Percentiles rank a stretch among this genome's conserved stretches.
Evolutionary conservation across 2,329 filamentous ascomycete species (phyloP).

Genomic region (Ceratocystis lukuohia): DNA sequence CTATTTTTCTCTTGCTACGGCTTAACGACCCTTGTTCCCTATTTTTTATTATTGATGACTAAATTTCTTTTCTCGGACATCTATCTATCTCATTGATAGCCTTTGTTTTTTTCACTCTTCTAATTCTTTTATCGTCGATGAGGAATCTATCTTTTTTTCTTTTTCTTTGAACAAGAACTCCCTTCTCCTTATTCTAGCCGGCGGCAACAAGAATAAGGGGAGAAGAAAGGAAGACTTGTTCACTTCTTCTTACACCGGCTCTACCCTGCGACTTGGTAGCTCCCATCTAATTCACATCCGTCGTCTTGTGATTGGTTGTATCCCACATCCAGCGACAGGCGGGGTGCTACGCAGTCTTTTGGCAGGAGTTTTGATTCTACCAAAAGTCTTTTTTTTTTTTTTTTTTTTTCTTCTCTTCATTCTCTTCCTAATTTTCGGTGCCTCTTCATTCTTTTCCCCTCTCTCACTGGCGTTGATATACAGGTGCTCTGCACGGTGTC

Average conservation of each 20-base stretch:
- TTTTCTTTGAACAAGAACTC: background rate
- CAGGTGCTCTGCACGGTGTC: background rate
- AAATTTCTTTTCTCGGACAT: background rate
- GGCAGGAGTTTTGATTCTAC: background rate
- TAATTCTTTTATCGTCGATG: background rate
- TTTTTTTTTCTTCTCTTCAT: background rate
- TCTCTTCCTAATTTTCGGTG: constrained; percentile 1
- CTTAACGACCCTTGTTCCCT: background rate
- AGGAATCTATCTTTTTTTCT: background rate
- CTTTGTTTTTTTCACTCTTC: background rate
- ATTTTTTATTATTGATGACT: background rate
- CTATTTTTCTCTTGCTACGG: background rate
- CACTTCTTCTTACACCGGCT: background rate
- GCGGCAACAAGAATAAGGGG: background rate
- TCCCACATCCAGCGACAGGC: background rate
- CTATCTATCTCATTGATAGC: background rate
- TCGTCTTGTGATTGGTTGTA: constrained; percentile 5
- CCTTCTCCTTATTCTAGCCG: background rate
- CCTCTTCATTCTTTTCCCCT: background rate
- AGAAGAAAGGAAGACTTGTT: background rate
- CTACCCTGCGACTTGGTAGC: background rate
- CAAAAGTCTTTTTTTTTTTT: background rate
- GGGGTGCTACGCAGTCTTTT: background rate
- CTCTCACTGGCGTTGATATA: background rate
- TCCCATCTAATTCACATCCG: background rate